These are phyloP conservation scores for Elongisporangium undulatum DNA, from an alignment of 352 stramenopile species.

Conservation along the genomic window DNA sequence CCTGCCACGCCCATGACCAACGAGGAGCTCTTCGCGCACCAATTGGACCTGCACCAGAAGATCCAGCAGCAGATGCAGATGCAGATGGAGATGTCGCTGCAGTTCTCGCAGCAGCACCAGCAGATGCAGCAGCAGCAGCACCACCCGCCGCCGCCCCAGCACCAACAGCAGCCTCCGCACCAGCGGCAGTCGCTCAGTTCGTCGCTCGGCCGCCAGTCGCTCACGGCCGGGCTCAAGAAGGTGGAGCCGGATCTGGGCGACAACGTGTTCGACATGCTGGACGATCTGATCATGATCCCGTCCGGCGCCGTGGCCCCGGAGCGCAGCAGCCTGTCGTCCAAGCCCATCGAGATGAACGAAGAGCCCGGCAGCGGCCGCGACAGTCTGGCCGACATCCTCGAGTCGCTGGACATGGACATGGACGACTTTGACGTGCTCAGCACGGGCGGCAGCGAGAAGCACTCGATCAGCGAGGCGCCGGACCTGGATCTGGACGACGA, in stretches of 20 bases:
- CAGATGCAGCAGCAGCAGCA: conserved; percentile 6
- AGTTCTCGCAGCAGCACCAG: conserved; percentile 26
- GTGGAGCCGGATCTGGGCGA: conserved; percentile 78
- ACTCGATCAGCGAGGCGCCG: conserved; percentile 9
- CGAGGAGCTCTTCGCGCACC: conserved; percentile 73
- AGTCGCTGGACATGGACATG: conserved; percentile 82
- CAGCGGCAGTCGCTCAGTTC: conserved; percentile 19
- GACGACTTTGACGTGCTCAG: conserved; percentile 66
- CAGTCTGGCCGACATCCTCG: conserved; percentile 77
- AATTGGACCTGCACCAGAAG: conserved; percentile 78
- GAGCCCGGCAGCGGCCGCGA: conserved; percentile 42
- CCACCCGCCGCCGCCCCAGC: not conserved
- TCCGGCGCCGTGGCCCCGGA: conserved; percentile 43
- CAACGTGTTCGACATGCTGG: conserved; percentile 87
- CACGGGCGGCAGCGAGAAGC: conserved; percentile 25
- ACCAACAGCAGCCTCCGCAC: conserved; percentile 3
- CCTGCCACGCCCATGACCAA: conserved; percentile 51
- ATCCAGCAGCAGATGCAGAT: conserved; percentile 87
- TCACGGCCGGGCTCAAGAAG: conserved; percentile 58
- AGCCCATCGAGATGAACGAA: conserved; percentile 32
- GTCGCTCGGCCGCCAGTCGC: conserved; percentile 24
- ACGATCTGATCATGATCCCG: conserved; percentile 85
- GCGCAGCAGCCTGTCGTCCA: conserved; percentile 52
- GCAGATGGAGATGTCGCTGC: conserved; percentile 82
- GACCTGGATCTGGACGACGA: conserved; percentile 38